Evolutionary conservation across 768 basidiomycete genomes (phyloP).

Genomic region (Chalciporus chontae): DNA sequence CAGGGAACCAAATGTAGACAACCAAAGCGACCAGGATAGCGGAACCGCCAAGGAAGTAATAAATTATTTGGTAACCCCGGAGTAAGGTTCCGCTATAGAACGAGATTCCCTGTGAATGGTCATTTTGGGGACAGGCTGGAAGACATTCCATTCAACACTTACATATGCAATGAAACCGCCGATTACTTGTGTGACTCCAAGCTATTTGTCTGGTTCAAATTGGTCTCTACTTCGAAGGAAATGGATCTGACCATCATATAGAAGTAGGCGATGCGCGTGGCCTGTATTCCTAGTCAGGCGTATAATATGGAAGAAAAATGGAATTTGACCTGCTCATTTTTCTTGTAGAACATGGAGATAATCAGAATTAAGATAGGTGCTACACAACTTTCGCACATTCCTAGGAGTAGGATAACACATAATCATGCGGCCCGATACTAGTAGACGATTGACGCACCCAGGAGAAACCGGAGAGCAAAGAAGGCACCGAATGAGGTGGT

Average conservation of each 20-base stretch:
- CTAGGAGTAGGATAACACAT: conserved; percentile 11
- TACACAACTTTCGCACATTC: conserved; percentile 39
- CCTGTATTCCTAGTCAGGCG: conserved; percentile 16
- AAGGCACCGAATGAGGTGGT: conserved; percentile 34
- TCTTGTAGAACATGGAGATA: conserved; percentile 38
- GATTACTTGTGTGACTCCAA: conserved; percentile 33
- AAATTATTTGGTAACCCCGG: conserved; percentile 37
- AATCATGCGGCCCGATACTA: neutral
- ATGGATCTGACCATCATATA: conserved; percentile 32
- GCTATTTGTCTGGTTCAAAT: conserved; percentile 3
- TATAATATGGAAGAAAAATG: neutral
- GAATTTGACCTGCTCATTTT: conserved; percentile 34
- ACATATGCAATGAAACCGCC: conserved; percentile 39
- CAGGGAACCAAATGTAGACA: conserved; percentile 37
- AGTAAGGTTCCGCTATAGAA: conserved; percentile 31
- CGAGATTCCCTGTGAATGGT: conserved; percentile 26
- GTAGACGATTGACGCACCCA: conserved; percentile 19
- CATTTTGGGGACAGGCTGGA: neutral
- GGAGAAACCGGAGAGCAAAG: conserved; percentile 38
- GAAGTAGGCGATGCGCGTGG: conserved; percentile 33
- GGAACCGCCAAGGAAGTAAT: conserved; percentile 36
- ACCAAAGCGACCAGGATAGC: conserved; percentile 34
- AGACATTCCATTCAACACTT: neutral
- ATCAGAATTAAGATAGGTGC: conserved; percentile 38
- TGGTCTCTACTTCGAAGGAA: neutral